A percentile compares a stretch with the other conserved stretches of the same genome.
Conservation (phyloP, 768 basidiomycete genomes). For the Suillus discolor region DNA sequence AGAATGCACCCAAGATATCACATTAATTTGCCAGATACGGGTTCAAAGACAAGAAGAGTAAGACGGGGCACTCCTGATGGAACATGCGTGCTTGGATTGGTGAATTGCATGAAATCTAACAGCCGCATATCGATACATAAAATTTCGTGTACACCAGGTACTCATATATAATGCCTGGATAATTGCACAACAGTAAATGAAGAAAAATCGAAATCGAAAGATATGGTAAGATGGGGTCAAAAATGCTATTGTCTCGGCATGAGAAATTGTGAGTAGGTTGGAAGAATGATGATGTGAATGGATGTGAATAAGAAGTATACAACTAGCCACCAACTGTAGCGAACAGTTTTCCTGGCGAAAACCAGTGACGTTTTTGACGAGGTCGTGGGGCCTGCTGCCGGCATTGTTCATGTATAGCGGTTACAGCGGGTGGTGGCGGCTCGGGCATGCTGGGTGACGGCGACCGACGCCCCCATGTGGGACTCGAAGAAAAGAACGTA, state of each 20-base stretch:
- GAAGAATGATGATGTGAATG: slow-evolving; percentile 8
- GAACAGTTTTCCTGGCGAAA: slow-evolving; percentile 55
- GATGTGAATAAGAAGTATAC: slow-evolving; percentile 8
- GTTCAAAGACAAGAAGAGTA: not conserved
- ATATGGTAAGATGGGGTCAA: slow-evolving; percentile 16
- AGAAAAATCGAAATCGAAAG: slow-evolving; percentile 17
- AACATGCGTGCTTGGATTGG: slow-evolving; percentile 3
- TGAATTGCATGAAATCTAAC: slow-evolving; percentile 3
- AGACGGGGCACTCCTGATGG: not conserved
- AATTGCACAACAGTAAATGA: slow-evolving; percentile 9
- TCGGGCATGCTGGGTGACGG: slow-evolving; percentile 45
- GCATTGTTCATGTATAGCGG: slow-evolving; percentile 34
- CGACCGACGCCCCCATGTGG: slow-evolving; percentile 35
- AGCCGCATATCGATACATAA: slow-evolving; percentile 24
- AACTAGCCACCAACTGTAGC: slow-evolving; percentile 41
- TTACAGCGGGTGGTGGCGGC: slow-evolving; percentile 28
- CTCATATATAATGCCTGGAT: slow-evolving; percentile 31
- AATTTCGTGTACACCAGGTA: slow-evolving; percentile 35
- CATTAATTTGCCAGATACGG: not conserved
- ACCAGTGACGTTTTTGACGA: slow-evolving; percentile 54
- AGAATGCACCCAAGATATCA: not conserved
- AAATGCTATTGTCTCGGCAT: slow-evolving; percentile 28
- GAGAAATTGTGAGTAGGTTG: slow-evolving; percentile 1
- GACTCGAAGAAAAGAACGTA: slow-evolving; percentile 34
- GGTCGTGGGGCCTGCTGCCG: slow-evolving; percentile 33